Evolutionary conservation across 495 filamentous ascomycete genomes (phyloP), one percentile per base, ranked within the genome.

Genomic region (Aspergillus haitiensis): DNA sequence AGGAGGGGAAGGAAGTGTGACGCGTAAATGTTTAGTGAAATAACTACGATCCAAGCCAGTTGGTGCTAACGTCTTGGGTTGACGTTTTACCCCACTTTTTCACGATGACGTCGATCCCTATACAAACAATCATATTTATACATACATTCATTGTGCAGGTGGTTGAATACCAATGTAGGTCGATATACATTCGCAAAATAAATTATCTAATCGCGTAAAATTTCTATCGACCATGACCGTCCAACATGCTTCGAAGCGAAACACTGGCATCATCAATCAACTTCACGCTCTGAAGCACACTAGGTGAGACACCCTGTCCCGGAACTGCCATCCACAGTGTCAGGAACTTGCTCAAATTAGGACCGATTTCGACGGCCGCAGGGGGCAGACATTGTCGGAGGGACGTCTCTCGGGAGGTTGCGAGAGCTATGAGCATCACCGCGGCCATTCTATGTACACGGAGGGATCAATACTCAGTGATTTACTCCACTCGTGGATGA

Each of bases 301-400:
- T 83, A 56, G 67, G 63, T 8, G 67, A 69, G 1, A 60, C 55
- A 0, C 53, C 64, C 34, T 52, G 45, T 0, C 61, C 61, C 0
- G 67, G 64, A 1, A 69, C 52, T 40, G 62, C 55, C 55, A 61
- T 56, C 67, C 67, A 69, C 16, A 52, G 58, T 8, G 52, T 52
- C 7, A 69, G 35, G 15, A 62, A 21, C 18, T 48, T 52, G 35
- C 54, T 62, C 3, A 69, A 36, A 62, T 67, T 59, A 10, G 58
- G 53, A 12, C 64, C 67, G 5, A 66, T 67, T 7, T 66, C 67
- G 16, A 66, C 18, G 12, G 59, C 58, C 10, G 42, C 35, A 1
- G 40, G 15, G 1, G 64, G 34, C 10, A 69, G 57, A 42, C 65
- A 60, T 13, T 36, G 37, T 4, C 44, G 56, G 2, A 65, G 46